A percentile compares a stretch with the other conserved stretches of the same genome.
Conservation (phyloP, 1,284 basidiomycete genomes). For the Ceratobasidium sp. region DNA sequence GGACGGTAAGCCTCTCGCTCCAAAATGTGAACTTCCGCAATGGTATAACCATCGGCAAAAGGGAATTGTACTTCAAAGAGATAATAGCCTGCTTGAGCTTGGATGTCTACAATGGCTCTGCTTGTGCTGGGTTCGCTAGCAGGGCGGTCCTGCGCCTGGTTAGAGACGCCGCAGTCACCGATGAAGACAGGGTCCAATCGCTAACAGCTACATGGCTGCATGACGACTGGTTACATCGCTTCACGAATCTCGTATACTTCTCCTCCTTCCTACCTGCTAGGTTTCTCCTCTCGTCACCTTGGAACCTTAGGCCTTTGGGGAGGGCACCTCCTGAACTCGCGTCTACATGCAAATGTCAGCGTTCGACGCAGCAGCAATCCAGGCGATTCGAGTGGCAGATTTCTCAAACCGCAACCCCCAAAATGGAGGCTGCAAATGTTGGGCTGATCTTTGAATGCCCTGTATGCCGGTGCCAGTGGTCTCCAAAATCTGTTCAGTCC, state of each 20-base stretch:
- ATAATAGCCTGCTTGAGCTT: no score
- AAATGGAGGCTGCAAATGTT: background rate
- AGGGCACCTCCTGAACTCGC: background rate
- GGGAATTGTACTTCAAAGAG: no score
- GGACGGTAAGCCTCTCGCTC: background rate
- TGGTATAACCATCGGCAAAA: no score
- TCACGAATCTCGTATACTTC: background rate
- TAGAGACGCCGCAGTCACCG: background rate
- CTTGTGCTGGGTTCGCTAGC: no score
- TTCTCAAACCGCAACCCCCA: background rate
- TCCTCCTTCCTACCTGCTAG: background rate
- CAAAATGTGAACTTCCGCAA: no score
- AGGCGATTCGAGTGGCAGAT: background rate
- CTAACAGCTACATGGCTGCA: background rate
- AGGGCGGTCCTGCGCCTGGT: no score
- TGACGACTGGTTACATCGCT: background rate
- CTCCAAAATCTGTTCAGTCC: background rate
- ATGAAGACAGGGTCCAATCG: background rate
- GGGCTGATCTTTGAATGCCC: background rate
- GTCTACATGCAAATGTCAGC: background rate
- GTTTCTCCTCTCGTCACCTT: background rate
- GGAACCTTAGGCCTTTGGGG: constrained; percentile 2
- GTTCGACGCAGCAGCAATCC: background rate
- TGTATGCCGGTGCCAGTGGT: background rate
- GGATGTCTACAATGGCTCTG: no score